Percentiles rank a stretch among this genome's conserved stretches.
These are phyloP conservation scores for Coemansia aciculifera DNA, from an alignment of 192 early-diverging fungal genomes.

Conservation along the genomic window DNA sequence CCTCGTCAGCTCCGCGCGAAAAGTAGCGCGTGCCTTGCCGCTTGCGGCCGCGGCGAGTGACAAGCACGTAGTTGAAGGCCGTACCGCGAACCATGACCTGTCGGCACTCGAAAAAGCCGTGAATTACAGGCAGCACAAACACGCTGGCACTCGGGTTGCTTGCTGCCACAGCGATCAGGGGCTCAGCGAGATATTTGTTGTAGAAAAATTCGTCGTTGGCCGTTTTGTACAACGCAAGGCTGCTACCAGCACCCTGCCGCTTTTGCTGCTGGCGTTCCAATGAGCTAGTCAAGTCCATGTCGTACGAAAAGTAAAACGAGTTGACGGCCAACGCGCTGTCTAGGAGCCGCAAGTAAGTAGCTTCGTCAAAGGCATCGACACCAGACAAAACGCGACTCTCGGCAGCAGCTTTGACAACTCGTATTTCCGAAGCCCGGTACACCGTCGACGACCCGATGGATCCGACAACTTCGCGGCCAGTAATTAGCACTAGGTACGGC, in stretches of 20 bases:
- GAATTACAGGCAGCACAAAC: conserved; percentile 89
- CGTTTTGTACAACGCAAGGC: conserved; percentile 30
- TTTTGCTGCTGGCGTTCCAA: conserved; percentile 67
- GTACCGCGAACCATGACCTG: conserved; percentile 64
- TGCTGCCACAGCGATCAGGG: conserved; percentile 63
- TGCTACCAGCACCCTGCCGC: conserved; percentile 4
- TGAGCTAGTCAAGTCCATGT: conserved; percentile 82
- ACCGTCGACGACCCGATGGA: conserved; percentile 40
- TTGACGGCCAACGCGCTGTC: conserved; percentile 55
- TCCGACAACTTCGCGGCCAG: conserved; percentile 41
- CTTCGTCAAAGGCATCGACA: conserved; percentile 59
- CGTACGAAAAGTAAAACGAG: conserved; percentile 83
- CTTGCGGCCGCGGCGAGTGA: conserved; percentile 80
- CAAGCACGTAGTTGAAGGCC: conserved; percentile 75
- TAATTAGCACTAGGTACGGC: conserved; percentile 52
- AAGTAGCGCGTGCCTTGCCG: conserved; percentile 90
- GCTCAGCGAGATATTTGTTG: conserved; percentile 73
- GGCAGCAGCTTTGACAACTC: conserved; percentile 34
- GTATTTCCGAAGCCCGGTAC: conserved; percentile 46
- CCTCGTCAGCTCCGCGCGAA: conserved; percentile 86
- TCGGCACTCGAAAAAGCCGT: conserved; percentile 75
- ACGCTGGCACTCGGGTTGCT: conserved; percentile 44
- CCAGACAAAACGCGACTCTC: conserved; percentile 28
- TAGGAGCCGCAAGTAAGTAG: conserved; percentile 62
- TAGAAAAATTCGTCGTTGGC: conserved; percentile 95